Evolutionary conservation across 805 yeast species (phyloP), one percentile per base, ranked within the genome.

Genomic region (Sugiyamaella smithiae): DNA sequence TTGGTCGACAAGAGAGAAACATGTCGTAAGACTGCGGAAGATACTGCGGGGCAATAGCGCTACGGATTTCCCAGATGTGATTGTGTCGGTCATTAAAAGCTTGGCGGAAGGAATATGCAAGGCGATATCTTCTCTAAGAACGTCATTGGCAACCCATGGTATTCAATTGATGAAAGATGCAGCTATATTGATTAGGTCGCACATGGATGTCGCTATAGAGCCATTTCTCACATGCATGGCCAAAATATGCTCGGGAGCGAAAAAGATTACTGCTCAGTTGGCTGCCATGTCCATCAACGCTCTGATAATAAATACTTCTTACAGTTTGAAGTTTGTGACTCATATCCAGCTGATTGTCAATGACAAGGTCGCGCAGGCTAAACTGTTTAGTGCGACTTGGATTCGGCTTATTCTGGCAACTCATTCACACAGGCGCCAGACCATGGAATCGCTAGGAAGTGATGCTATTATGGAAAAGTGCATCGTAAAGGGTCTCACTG

Each of bases 71-170:
- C 67, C 73, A 3, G 67, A 67, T 0, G 60, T 46, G 11, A 51
- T 66, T 35, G 53, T 58, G 3, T 68, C 68, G 45, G 67, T 76
- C 23, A 61, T 75, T 12, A 70, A 71, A 25, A 57, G 63, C 1
- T 60, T 85, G 36, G 63, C 74, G 1, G 89, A 82, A 14, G 82
- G 84, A 8, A 74, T 90, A 2, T 67, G 74, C 45, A 88, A 86
- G 56, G 80, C 88, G 0, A 73, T 81, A 0, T 58, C 73, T 5
- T 89, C 98, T 0, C 70, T 93, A 49, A 73, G 99, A 60, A 93
- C 99, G 0, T 85, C 97, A 0, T 71, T 93, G 17, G 81, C 90
- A 0, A 69, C 79, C 2, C 78, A 85, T 59, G 87, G 89, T 0
- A 85, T 95, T 60, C 87, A 83, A 49, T 64, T 89, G 17, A 71